Evolutionary conservation across 495 filamentous ascomycete genomes (phyloP).

Genomic region (Articulospora tetracladia): DNA sequence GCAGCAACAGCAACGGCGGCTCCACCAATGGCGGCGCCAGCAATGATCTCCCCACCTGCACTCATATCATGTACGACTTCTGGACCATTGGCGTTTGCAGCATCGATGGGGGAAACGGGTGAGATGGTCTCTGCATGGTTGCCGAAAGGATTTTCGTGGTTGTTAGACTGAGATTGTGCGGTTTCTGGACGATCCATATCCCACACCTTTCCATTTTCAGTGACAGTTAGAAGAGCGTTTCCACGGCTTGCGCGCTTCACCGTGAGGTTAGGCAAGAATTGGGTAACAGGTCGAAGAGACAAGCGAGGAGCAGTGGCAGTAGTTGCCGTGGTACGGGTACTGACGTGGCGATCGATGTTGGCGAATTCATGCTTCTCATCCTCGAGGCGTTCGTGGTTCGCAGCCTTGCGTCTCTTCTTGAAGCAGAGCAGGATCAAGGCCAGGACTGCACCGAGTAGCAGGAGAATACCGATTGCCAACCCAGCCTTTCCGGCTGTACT

Average conservation of each 20-base stretch:
- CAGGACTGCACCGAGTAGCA: conserved; percentile 59
- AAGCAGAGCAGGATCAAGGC: conserved; percentile 62
- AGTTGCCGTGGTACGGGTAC: conserved; percentile 34
- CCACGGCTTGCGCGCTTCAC: conserved; percentile 41
- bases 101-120: conserved; percentile 12
- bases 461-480: conserved; percentile 71
- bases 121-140: conserved; percentile 33
- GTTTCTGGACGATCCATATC: conserved; percentile 33
- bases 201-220: neutral
- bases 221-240: conserved; percentile 32
- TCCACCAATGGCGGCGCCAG: conserved; percentile 29
- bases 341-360: conserved; percentile 35
- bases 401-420: conserved; percentile 52
- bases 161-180: conserved; percentile 27
- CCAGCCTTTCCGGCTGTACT: conserved; percentile 75
- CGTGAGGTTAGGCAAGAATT: conserved; percentile 71
- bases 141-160: conserved; percentile 46
- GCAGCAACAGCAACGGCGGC: conserved; percentile 32
- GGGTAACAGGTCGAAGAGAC: conserved; percentile 81
- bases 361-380: conserved; percentile 49
- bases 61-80: conserved; percentile 11
- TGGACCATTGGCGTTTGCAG: conserved; percentile 23
- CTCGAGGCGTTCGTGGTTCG: conserved; percentile 46
- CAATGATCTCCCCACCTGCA: conserved; percentile 28
- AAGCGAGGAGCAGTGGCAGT: conserved; percentile 63